phyloP scores from a whole-genome alignment of 1,284 basidiomycete species.

The Cryptococcus maquisensis region DNA sequence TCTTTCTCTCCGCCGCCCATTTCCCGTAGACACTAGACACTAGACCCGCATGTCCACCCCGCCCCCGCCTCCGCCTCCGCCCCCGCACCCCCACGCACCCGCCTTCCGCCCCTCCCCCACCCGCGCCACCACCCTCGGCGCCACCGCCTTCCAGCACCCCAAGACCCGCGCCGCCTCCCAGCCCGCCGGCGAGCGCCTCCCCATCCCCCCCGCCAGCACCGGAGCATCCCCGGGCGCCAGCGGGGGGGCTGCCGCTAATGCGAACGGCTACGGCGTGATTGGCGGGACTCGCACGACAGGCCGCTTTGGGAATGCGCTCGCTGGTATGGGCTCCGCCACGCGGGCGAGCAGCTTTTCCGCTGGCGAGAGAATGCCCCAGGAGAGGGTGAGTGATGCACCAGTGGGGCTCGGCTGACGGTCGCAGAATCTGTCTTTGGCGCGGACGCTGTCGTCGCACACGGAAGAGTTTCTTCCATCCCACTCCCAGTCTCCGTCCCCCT shows the following conservation, averaged over 20 bases:
- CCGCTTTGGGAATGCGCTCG: slow-evolving; percentile 19
- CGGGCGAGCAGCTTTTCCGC: slow-evolving; percentile 45
- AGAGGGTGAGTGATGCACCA: too few relatives aligned
- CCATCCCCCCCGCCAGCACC: slow-evolving; percentile 22
- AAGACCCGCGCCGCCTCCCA: slow-evolving; percentile 40
- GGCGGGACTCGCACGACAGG: slow-evolving; percentile 38
- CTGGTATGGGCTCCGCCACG: slow-evolving; percentile 19
- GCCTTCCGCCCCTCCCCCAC: slow-evolving; percentile 25
- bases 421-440: slow-evolving; percentile 29
- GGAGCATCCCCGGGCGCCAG: neutral
- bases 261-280: slow-evolving; percentile 31
- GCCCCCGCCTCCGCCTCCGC: neutral
- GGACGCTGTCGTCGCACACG: slow-evolving; percentile 42
- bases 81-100: slow-evolving; percentile 14
- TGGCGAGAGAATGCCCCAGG: slow-evolving; percentile 20
- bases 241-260: slow-evolving; percentile 2
- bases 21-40: too few relatives aligned
- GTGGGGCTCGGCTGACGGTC: neutral
- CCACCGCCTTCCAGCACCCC: slow-evolving; percentile 19
- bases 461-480: slow-evolving; percentile 39
- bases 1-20: too few relatives aligned
- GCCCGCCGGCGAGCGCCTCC: slow-evolving; percentile 38
- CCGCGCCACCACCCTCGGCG: slow-evolving; percentile 21
- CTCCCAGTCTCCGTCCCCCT: slow-evolving; percentile 34
- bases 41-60: neutral